Percentiles rank a stretch among this genome's conserved stretches.
Evolutionary conservation across 495 filamentous ascomycete genomes (phyloP).

Genomic region (Penicillium waksmanii): DNA sequence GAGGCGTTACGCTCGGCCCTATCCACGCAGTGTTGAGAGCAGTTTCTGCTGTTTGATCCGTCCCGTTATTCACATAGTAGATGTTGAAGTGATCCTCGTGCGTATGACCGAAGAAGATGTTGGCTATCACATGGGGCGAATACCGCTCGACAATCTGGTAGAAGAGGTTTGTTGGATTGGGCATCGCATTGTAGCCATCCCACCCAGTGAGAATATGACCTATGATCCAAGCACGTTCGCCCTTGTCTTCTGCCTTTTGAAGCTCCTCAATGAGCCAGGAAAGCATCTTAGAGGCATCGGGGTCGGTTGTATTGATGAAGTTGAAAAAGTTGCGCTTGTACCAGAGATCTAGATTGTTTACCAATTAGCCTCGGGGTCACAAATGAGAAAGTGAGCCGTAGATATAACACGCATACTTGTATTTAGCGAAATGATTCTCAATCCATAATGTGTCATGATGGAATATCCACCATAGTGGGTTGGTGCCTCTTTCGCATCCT

Average conservation of each 20-base stretch:
- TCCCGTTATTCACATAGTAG: constrained; percentile 57
- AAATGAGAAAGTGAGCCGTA: neutral
- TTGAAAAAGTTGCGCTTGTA: constrained; percentile 51
- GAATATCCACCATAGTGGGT: constrained; percentile 58
- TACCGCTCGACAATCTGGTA: constrained; percentile 62
- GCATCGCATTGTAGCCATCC: constrained; percentile 54
- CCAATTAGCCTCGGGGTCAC: constrained; percentile 14
- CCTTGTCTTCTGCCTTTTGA: constrained; percentile 53
- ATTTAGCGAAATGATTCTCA: constrained; percentile 57
- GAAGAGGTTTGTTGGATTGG: constrained; percentile 55
- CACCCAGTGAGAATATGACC: constrained; percentile 57
- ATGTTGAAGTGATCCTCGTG: constrained; percentile 58
- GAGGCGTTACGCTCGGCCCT: constrained; percentile 55
- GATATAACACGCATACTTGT: constrained; percentile 41
- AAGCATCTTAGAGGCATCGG: constrained; percentile 55
- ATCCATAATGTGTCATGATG: constrained; percentile 48
- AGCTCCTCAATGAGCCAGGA: constrained; percentile 56
- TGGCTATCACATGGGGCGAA: constrained; percentile 58
- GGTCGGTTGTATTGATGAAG: constrained; percentile 50
- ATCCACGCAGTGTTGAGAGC: constrained; percentile 53
- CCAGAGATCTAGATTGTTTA: constrained; percentile 50
- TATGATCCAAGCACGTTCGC: constrained; percentile 59
- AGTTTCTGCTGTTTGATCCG: constrained; percentile 38
- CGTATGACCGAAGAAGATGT: constrained; percentile 60
- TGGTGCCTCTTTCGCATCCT: constrained; percentile 44